Conservation (phyloP, 2,329 filamentous ascomycete genomes). For the Thielaviopsis musarum region DNA sequence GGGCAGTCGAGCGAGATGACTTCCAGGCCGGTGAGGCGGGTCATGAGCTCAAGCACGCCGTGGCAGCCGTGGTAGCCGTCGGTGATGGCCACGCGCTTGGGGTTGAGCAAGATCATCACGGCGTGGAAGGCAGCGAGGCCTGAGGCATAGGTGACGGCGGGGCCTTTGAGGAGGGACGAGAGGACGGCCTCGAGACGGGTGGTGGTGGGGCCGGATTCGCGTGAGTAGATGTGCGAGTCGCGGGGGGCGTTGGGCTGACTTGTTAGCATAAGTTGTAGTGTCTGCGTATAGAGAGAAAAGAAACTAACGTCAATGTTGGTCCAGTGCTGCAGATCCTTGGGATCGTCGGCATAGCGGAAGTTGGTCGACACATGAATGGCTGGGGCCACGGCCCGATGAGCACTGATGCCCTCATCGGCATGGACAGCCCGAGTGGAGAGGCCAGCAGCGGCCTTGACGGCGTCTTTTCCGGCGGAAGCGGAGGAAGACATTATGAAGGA, state of each 20-base stretch:
- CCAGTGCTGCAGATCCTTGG: conserved; percentile 39
- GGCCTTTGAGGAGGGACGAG: conserved; percentile 51
- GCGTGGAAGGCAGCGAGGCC: conserved; percentile 83
- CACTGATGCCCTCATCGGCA: conserved; percentile 62
- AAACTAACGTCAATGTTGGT: conserved; percentile 38
- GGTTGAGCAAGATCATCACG: conserved; percentile 67
- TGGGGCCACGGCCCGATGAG: conserved; percentile 65
- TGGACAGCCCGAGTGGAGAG: conserved; percentile 62
- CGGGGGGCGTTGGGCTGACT: conserved; percentile 30
- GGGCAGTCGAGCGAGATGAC: conserved; percentile 56
- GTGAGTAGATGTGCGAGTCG: conserved; percentile 69
- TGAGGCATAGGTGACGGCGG: conserved; percentile 61
- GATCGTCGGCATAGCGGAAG: conserved; percentile 63
- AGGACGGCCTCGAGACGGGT: conserved; percentile 77
- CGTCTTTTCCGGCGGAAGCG: not conserved
- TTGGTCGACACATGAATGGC: conserved; percentile 84
- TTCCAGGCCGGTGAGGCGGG: conserved; percentile 58
- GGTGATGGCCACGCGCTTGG: conserved; percentile 64
- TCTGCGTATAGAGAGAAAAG: not conserved
- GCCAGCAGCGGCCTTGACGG: conserved; percentile 16
- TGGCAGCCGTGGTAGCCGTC: conserved; percentile 90
- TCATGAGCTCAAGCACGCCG: conserved; percentile 58
- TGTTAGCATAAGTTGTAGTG: not conserved
- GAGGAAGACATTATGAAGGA: not conserved
- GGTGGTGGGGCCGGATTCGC: conserved; percentile 59